Conservation (phyloP, 495 filamentous ascomycete genomes). For the Pyronema domesticum region DNA sequence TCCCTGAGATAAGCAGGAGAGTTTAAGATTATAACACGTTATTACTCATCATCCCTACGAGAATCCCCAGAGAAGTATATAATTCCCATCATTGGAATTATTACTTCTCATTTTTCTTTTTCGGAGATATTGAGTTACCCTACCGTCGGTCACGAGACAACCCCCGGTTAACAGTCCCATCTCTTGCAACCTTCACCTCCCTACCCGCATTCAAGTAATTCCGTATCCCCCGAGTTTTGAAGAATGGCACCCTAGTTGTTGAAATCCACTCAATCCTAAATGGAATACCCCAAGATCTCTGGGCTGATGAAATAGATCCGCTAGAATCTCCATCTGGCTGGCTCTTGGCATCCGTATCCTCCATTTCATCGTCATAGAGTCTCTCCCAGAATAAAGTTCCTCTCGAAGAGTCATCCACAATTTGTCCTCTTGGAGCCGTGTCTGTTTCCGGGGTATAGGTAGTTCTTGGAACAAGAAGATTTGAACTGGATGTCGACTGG, state of each 20-base stretch:
- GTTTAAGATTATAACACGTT: no score
- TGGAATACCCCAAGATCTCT: constrained; percentile 69
- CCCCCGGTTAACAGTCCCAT: no score
- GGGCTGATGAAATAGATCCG: constrained; percentile 6
- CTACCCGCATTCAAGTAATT: constrained; percentile 94
- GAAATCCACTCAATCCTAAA: constrained; percentile 89
- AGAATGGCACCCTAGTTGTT: constrained; percentile 72
- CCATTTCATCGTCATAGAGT: constrained; percentile 37
- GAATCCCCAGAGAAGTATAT: no score
- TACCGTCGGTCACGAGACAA: no score
- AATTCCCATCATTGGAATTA: no score
- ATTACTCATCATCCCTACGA: no score
- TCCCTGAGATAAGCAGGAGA: no score
- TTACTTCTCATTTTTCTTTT: no score
- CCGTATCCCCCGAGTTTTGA: constrained; percentile 72
- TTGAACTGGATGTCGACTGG: constrained; percentile 38
- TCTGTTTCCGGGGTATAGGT: constrained; percentile 66
- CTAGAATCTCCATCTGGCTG: constrained; percentile 27
- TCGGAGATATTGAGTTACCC: no score
- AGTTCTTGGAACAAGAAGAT: constrained; percentile 34
- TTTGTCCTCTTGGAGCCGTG: constrained; percentile 63
- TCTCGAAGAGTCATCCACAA: constrained; percentile 82
- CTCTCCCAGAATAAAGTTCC: constrained; percentile 97
- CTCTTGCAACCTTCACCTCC: constrained; percentile 90
- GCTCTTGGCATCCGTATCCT: constrained; percentile 25